Evolutionary conservation across 352 stramenopile genomes (phyloP).

Genomic region (Phytophthora pini): DNA sequence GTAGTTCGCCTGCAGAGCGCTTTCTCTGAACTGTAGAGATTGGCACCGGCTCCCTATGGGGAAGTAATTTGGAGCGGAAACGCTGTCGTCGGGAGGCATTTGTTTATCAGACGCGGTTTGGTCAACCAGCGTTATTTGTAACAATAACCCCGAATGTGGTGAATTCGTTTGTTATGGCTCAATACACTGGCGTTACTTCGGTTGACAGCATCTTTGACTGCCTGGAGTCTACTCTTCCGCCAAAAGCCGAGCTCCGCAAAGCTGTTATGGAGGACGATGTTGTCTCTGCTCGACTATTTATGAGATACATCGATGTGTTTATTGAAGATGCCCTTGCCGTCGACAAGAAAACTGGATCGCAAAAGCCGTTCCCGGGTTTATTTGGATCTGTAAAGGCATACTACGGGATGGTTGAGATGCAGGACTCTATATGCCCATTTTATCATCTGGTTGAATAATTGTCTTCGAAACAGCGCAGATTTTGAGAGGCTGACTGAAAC

Average conservation of each 20-base stretch:
- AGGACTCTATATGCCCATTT: background rate
- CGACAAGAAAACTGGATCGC: too few relatives aligned
- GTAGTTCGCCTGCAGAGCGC: background rate
- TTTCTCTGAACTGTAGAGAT: background rate
- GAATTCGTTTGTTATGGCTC: background rate
- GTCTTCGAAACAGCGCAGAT: too few relatives aligned
- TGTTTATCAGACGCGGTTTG: too few relatives aligned
- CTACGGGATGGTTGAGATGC: background rate
- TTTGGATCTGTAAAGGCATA: background rate
- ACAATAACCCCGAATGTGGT: background rate
- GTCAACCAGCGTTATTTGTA: background rate
- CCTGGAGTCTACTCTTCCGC: background rate
- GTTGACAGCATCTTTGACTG: background rate
- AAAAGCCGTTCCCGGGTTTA: background rate
- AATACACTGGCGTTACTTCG: background rate
- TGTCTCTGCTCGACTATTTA: too few relatives aligned
- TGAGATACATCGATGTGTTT: too few relatives aligned
- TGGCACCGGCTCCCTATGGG: too few relatives aligned
- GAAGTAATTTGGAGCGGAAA: too few relatives aligned
- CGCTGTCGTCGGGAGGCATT: too few relatives aligned
- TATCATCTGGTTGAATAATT: background rate
- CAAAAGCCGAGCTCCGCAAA: too few relatives aligned
- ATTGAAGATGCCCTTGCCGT: too few relatives aligned
- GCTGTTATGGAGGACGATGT: too few relatives aligned
- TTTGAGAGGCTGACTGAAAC: too few relatives aligned